phyloP scores from a whole-genome alignment of 805 yeast genomes.

The Starmerella apicola region DNA sequence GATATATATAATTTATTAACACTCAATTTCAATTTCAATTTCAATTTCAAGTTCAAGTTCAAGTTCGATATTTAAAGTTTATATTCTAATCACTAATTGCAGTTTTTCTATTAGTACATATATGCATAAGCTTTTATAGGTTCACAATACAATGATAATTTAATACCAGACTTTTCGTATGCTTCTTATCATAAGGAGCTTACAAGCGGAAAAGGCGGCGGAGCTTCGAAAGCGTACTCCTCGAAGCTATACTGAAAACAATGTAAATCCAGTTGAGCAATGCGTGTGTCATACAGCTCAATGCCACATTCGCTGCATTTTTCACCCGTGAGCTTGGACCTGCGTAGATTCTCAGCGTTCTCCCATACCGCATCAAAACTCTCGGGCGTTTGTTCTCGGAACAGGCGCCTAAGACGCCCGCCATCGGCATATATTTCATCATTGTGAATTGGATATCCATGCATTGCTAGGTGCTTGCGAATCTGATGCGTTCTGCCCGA shows the following conservation, averaged over 20 bases:
- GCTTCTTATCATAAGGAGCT: too few relatives aligned
- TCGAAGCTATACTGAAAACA: conserved; percentile 17
- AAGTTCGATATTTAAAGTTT: too few relatives aligned
- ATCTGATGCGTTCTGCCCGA: conserved; percentile 96
- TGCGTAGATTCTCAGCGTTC: conserved; percentile 7
- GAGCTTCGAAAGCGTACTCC: conserved; percentile 2
- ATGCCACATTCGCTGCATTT: conserved; percentile 20
- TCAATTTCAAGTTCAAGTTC: too few relatives aligned
- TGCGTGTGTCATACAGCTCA: conserved; percentile 8
- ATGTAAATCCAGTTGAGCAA: conserved; percentile 18
- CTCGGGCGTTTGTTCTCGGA: conserved; percentile 9
- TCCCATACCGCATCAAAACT: conserved; percentile 11
- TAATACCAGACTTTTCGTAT: too few relatives aligned
- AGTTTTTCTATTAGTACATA: too few relatives aligned
- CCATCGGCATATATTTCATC: conserved; percentile 65
- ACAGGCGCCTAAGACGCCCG: conserved; percentile 7
- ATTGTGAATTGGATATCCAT: conserved; percentile 80
- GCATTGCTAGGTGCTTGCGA: conserved; percentile 72
- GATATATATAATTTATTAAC: too few relatives aligned
- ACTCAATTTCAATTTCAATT: too few relatives aligned
- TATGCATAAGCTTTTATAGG: too few relatives aligned
- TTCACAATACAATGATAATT: too few relatives aligned
- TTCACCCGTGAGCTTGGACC: conserved; percentile 15
- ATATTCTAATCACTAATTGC: too few relatives aligned
- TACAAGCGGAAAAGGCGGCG: too few relatives aligned